These are phyloP conservation scores for Pilaira anomala DNA, from an alignment of 192 early-diverging fungal species.

Conservation along the genomic window DNA sequence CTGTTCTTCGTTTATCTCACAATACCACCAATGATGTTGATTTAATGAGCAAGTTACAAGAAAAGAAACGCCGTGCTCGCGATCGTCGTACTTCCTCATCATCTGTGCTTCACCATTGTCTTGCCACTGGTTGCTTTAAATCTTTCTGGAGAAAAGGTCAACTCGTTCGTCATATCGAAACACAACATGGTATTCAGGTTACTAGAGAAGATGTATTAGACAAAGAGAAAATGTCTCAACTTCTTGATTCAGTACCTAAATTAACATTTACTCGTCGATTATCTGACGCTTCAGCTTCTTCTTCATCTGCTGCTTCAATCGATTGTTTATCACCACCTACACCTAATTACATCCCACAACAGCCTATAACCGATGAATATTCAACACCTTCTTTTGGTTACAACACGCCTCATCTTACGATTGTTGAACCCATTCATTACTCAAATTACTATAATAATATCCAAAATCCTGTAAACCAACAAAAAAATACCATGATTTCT, in stretches of 20 bases:
- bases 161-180: constrained; percentile 1
- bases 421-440: background rate
- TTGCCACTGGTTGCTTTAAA: background rate
- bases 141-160: constrained; percentile 4
- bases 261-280: constrained; percentile 1
- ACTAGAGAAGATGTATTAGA: constrained; percentile 9
- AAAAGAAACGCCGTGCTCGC: background rate
- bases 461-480: too few relatives aligned
- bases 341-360: too few relatives aligned
- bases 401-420: background rate
- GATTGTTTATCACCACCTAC: too few relatives aligned
- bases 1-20: constrained; percentile 1
- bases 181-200: background rate
- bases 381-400: background rate
- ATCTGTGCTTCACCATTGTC: background rate
- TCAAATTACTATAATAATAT: background rate
- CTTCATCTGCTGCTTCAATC: too few relatives aligned
- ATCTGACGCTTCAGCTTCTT: background rate
- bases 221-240: background rate
- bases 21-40: background rate
- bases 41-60: too few relatives aligned
- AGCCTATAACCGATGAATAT: too few relatives aligned
- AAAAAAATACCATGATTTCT: background rate
- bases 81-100: background rate
- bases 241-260: background rate